Base-by-base conservation (phyloP, 805 yeast species). In the Torulaspora maleeae region DNA sequence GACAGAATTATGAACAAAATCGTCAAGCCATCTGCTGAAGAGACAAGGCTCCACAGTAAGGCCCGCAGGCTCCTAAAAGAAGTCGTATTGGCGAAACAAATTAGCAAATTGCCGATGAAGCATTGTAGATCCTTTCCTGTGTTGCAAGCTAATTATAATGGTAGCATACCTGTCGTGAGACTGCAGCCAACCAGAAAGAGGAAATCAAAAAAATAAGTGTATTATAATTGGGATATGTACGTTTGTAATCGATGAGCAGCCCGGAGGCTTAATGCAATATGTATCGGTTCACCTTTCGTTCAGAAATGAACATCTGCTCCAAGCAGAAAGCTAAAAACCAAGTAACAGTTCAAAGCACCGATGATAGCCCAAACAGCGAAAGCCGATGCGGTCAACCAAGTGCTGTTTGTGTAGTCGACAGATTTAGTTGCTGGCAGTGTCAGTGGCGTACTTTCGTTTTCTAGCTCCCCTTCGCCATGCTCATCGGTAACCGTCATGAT, bases 321-420 rank as follows among this genome's bases (percentile, higher is more conserved):
- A 40, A 70, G 44, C 6, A 71, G 48, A 64, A 73, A 75, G 24
- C 80, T 68, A 27, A 65, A 59, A 12, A 88, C 77, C 56, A 88
- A 71, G 68, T 83, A 87, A 47, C 82, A 68, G 58, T 88, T 88
- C 57, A 88, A 74, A 20, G 79, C 70, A 6, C 89, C 78, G 17
- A 88, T 85, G 19, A 80, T 72, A 0, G 76, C 76, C 88, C 95
- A 88, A 11, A 84, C 76, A 20, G 74, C 46, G 10, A 80, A 59
- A 2, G 93, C 86, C 1, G 70, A 38, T 35, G 72, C 61, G 3
- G 84, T 70, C 36, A 84, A 73, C 28, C 71, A 42, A 9, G 70
- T 71, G 13, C 86, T 78, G 61, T 85, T 86, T 56, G 90, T 83
- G 75, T 83, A 80, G 66, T 86, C 95, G 38, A 73, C 75, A 45